Base-by-base conservation (phyloP, 2,329 filamentous ascomycete genomes). In the Xylaria multiplex region DNA sequence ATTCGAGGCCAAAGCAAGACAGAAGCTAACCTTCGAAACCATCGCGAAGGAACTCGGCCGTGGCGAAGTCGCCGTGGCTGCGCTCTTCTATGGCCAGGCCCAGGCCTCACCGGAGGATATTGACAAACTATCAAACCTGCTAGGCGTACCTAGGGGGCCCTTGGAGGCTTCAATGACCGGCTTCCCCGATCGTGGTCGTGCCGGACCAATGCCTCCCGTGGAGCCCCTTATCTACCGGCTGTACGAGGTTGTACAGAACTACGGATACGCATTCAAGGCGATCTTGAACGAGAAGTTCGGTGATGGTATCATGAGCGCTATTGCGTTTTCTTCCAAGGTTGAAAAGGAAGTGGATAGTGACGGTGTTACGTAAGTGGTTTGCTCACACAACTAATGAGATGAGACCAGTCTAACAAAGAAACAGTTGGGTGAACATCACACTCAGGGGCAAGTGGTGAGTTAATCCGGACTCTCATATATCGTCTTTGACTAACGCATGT, bases 221-320 rank as follows among this genome's bases (percentile, higher is more conserved):
- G 93, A 97, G 77, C 93, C 93, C 4, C 80, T 96, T 72, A 94
- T 97, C 76, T 98, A 98, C 79, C 85, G 95, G 2, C 79, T 97
- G 66, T 97, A 93, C 78, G 95, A 98, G 84, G 91, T 97, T 77
- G 90, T 98, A 68, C 94, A 97, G 82, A 98, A 97, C 79, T 97
- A 97, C 76, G 95, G 95, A 1, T 96, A 97, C 78, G 92, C 94
- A 0, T 97, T 96, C 81, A 97, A 97, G 85, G 94, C 93, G 0
- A 87, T 98, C 4, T 78, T 97, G 79, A 97, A 98, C 73, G 95
- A 98, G 86, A 97, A 97, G 84, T 93, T 93, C 76, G 91, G 91
- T 0, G 91, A 94, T 77, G 95, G 95, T 1, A 98, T 98, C 76
- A 97, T 98, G 95, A 97, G 93, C 77, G 95, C 94, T 0, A 97